Base-by-base conservation (phyloP, 2,329 filamentous ascomycete genomes). In the Rutstroemia sp. region DNA sequence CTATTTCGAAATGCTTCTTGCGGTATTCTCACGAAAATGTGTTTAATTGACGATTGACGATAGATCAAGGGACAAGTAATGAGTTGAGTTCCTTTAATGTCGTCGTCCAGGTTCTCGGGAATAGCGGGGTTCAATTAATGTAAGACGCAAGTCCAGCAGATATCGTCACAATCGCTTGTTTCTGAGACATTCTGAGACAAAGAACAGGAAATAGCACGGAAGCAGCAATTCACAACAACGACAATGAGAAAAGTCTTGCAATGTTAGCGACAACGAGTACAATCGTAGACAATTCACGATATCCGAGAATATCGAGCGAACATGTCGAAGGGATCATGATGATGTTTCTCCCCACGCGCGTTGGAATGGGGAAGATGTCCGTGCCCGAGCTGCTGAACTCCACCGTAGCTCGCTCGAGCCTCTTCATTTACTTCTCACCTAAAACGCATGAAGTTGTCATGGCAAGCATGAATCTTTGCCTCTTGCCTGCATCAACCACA, bases 141-240 rank as follows among this genome's bases (percentile, higher is more conserved):
- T 49, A 37, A 42, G 39, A 19, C 18, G 39, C 39, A 19, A 34
- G 30, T 12, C 30, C 27, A 48, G 30, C 51, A 54, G 16, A 49
- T 49, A n/a, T 38, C 37, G 52, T 49, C 44, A 49, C 41, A 21
- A 44, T 47, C 51, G 30, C 27, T 18, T 8, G 44, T n/a, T 49
- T 49, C 44, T 54, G 52, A 54, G 52, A 54, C 45, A 54, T 54
- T 34, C 52, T 37, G 52, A 54, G 23, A 54, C 52, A 34, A 54
- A 41, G 37, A 39, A 54, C 16, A 42, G 39, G 21, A 44, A 54
- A 18, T 6, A 42, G 19, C 30, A 34, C 9, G 30, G 30, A 10
- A 34, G 30, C 30, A 34, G 30, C 10, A 34, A 34, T 34, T 42
- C 16, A 42, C 39, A 42, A 42, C 16, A 10, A 42, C 39, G 9